Evolutionary conservation across 108 stramenopile species (phyloP), one percentile per base, ranked within the genome.

Genomic region (Mediolabrus comicus): DNA sequence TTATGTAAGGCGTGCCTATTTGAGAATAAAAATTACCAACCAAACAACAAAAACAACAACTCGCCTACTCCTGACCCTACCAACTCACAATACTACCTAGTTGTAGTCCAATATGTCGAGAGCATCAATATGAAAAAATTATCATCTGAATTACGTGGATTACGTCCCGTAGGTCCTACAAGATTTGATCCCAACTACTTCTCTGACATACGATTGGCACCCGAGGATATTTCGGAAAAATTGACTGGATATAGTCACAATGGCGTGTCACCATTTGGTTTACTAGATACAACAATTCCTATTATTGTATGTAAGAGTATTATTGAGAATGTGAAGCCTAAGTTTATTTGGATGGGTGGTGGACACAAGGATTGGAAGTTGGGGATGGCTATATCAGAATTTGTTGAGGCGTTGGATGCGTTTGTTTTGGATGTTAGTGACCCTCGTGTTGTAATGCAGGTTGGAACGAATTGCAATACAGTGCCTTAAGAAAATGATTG

Each of bases 301-400:
- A 82, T 95, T 57, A 26, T 90, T 34, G 64, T 95, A 54, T 79
- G 82, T 29, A 62, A 66, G 17, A 82, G 72, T 19, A 79, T 92
- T 65, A 65, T 79, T 12, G 53, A 68, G 38, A 76, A 72, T 43
- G 58, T 72, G 0, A 58, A 43, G 28, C 71, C 76, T 8, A 43
- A 67, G n/a, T 92, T 92, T 74, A 83, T 90, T 65, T 90, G 84
- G 85, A 90, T 92, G 77, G 94, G 94, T 55, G 91, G 94, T 1
- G 90, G 90, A 3, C 75, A 85, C 52, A 81, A 85, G 12, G 86
- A 92, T 82, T 79, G 87, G 67, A 95, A 95, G 65, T 60, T 95
- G 56, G 85, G 91, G 6, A 79, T 95, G 77, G 74, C 87, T 1
- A 85, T 87, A 3, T 63, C 75, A 0, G 94, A 95, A 11, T 95